Evolutionary conservation across 2,329 filamentous ascomycete genomes (phyloP), one percentile per base, ranked within the genome.

Genomic region (Nigrospora sphaerica): DNA sequence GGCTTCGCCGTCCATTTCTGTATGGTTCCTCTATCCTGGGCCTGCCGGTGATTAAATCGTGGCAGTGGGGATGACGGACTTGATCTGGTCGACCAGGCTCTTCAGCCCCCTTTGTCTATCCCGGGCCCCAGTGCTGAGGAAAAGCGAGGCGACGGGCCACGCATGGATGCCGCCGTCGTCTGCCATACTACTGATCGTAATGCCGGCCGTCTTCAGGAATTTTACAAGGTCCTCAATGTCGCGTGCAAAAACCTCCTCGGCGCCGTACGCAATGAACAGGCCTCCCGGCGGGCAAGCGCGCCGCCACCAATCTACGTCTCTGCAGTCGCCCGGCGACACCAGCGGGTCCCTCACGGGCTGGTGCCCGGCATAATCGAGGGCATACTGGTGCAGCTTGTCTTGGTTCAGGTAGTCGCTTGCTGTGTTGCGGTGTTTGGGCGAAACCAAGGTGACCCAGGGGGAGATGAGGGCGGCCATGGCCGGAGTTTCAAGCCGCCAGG

Each of bases 371-470:
- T 92, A 93, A 56, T 86, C 79, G 12, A 73, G 69, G 1, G 84
- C 88, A 58, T 91, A 93, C 10, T 72, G 70, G 62, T 84, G 80
- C 28, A 95, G 70, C 44, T 74, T 82, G 14, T 75, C 65, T 16
- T 75, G 73, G 56, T 89, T 80, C 33, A 95, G 75, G 58, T 86
- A 95, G 62, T 95, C 89, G 53, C 84, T 87, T 4, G 69, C 61
- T 1, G 86, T 92, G 53, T 86, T 81, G 45, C 72, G 72, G 56
- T 91, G 84, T 44, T 78, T 75, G 7, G 71, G 66, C 0, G 85
- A 88, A 35, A 88, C 72, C 36, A 95, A 77, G 2, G 83, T 85
- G 12, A 83, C 74, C 89, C 89, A 95, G 0, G 88, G 88, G 11
- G 86, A 91, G 49, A 95, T 87, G 49, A 93, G 71, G 18, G 83